Evolutionary conservation across 1,139 yeast species (phyloP).

Genomic region (Yamadazyma buinensis): DNA sequence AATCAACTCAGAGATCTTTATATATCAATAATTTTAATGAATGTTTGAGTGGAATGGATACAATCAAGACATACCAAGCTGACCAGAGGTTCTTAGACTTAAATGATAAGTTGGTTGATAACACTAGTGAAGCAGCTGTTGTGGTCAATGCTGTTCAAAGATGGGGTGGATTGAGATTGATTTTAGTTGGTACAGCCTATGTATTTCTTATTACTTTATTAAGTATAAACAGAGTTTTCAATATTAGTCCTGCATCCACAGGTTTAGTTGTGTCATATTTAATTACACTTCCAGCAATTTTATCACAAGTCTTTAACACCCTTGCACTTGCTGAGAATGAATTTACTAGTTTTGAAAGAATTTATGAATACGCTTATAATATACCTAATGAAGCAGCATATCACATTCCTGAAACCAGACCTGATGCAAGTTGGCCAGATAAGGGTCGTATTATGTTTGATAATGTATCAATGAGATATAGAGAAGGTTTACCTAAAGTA

Average conservation of each 20-base stretch:
- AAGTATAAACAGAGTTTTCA: slow-evolving; percentile 64
- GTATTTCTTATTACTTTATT: slow-evolving; percentile 53
- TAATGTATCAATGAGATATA: slow-evolving; percentile 62
- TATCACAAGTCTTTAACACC: slow-evolving; percentile 50
- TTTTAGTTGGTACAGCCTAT: slow-evolving; percentile 46
- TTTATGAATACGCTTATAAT: slow-evolving; percentile 60
- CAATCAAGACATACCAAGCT: slow-evolving; percentile 60
- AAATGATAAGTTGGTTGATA: slow-evolving; percentile 50
- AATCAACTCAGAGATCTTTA: slow-evolving; percentile 33
- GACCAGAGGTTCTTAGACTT: slow-evolving; percentile 47
- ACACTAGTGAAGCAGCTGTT: slow-evolving; percentile 71
- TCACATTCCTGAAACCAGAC: slow-evolving; percentile 51
- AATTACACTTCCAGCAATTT: slow-evolving; percentile 46
- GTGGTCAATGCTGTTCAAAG: slow-evolving; percentile 69
- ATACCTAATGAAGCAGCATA: slow-evolving; percentile 41
- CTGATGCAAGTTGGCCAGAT: slow-evolving; percentile 46
- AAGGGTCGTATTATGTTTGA: slow-evolving; percentile 53
- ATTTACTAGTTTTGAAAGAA: slow-evolving; percentile 81
- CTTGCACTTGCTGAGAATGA: slow-evolving; percentile 76
- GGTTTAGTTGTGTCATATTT: slow-evolving; percentile 70
- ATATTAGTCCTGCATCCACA: slow-evolving; percentile 60
- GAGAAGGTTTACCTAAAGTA: slow-evolving; percentile 74
- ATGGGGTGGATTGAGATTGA: slow-evolving; percentile 72
- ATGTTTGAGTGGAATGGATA: slow-evolving; percentile 64
- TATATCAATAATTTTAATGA: slow-evolving; percentile 68